Evolutionary conservation across 2,329 filamentous ascomycete species (phyloP).

Genomic region (Hymenoscyphus occultus): DNA sequence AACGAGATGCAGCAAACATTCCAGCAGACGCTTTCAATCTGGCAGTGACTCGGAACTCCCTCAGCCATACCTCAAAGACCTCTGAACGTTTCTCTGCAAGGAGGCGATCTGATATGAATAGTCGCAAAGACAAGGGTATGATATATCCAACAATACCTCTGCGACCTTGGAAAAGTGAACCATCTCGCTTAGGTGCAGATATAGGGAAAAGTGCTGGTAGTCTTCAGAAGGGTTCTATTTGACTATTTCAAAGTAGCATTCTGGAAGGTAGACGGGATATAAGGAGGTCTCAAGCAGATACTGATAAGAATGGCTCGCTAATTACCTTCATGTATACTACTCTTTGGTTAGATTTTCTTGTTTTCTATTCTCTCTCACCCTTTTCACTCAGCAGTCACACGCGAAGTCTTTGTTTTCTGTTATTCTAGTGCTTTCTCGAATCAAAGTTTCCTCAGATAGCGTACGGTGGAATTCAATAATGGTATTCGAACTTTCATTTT

Average conservation of each 20-base stretch:
- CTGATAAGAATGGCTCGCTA: background rate
- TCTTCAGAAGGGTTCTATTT: background rate
- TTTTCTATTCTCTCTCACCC: background rate
- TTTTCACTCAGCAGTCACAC: background rate
- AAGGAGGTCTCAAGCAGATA: background rate
- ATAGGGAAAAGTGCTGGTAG: background rate
- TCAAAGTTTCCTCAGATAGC: no score
- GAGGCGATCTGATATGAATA: background rate
- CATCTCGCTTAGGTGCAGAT: background rate
- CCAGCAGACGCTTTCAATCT: conserved; percentile 10
- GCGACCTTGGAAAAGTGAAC: background rate
- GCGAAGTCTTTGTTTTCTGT: no score
- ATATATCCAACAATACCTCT: background rate
- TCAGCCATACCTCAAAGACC: background rate
- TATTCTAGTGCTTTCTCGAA: no score
- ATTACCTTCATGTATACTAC: background rate
- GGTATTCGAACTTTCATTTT: no score
- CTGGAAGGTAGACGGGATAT: background rate
- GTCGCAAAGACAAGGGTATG: background rate
- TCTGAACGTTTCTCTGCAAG: background rate
- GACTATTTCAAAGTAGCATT: background rate
- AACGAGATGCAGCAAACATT: conserved; percentile 12
- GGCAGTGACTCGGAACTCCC: background rate
- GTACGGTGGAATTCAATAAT: no score
- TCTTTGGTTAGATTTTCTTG: background rate